Conservation (phyloP, 306 rosid species). For the Casuarina cunninghamiana region DNA sequence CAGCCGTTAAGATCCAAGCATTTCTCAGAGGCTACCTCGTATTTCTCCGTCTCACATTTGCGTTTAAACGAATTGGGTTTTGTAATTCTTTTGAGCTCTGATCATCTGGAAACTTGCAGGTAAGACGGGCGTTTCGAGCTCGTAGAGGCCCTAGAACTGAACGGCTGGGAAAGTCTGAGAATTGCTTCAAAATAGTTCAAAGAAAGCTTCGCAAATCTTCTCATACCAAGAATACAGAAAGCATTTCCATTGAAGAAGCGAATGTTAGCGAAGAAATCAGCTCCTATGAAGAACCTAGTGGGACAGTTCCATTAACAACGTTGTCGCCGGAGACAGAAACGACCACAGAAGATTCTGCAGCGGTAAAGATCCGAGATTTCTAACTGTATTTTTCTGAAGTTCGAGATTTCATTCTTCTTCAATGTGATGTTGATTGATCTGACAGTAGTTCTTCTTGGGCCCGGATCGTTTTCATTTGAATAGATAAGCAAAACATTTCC, state of each 20-base stretch:
- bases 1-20: slow-evolving; percentile 66
- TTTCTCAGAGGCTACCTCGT: slow-evolving; percentile 82
- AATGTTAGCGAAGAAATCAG: neutral
- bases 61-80: neutral
- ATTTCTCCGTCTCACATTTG: slow-evolving; percentile 1
- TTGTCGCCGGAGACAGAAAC: neutral
- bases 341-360: slow-evolving; percentile 36
- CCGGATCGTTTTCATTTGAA: neutral
- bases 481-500: neutral
- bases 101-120: neutral
- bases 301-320: neutral
- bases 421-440: neutral
- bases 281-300: neutral
- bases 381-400: too few species aligned
- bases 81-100: neutral
- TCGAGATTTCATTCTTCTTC: neutral
- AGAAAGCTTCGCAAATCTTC: slow-evolving; percentile 42
- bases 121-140: neutral
- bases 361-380: neutral
- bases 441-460: neutral
- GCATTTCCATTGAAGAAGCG: slow-evolving; percentile 26
- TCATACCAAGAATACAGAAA: slow-evolving; percentile 27
- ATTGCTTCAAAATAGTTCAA: slow-evolving; percentile 49
- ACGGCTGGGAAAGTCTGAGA: slow-evolving; percentile 45
- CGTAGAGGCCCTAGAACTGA: neutral